Evolutionary conservation across 2,329 filamentous ascomycete genomes (phyloP).

Genomic region (Pyricularia pennisetigena): DNA sequence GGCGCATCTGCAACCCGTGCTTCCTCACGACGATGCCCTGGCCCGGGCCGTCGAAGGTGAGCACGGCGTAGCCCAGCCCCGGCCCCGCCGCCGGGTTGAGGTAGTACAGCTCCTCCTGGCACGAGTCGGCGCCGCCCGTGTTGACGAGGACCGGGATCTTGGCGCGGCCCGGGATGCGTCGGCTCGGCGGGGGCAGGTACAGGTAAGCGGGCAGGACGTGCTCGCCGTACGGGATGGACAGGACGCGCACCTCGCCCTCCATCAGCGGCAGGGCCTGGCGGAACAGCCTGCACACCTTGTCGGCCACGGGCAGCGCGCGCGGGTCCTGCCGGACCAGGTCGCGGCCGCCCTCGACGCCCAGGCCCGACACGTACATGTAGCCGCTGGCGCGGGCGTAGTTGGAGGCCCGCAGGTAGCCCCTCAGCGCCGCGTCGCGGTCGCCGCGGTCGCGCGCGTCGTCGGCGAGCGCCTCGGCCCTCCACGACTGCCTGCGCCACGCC

Average conservation of each 20-base stretch:
- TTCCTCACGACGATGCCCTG: conserved; percentile 21
- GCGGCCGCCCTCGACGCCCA: background rate
- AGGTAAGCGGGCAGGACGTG: conserved; percentile 15
- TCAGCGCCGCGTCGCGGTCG: conserved; percentile 10
- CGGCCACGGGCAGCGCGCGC: conserved; percentile 4
- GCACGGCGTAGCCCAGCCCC: conserved; percentile 22
- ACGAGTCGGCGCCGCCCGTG: conserved; percentile 19
- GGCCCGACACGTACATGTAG: conserved; percentile 4
- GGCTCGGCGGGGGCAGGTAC: conserved; percentile 14
- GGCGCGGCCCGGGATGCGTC: conserved; percentile 7
- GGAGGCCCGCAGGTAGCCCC: conserved; percentile 20
- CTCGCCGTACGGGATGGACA: conserved; percentile 19
- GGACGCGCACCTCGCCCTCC: conserved; percentile 9
- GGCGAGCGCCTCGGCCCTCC: conserved; percentile 16
- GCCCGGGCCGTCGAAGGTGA: conserved; percentile 28
- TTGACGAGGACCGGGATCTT: conserved; percentile 19
- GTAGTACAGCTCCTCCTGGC: conserved; percentile 22
- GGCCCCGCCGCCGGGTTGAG: conserved; percentile 11
- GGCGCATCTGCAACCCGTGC: conserved; percentile 12
- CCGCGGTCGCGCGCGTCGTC: conserved; percentile 13
- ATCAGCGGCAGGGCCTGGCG: conserved; percentile 5
- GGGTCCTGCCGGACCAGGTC: background rate
- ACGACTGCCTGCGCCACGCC: conserved; percentile 14
- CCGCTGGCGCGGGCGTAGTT: conserved; percentile 18
- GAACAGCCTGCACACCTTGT: conserved; percentile 4